A percentile compares a stretch with the other conserved stretches of the same genome.
These are phyloP conservation scores for Phytophthora rubi DNA, from an alignment of 352 stramenopile species.

Conservation along the genomic window DNA sequence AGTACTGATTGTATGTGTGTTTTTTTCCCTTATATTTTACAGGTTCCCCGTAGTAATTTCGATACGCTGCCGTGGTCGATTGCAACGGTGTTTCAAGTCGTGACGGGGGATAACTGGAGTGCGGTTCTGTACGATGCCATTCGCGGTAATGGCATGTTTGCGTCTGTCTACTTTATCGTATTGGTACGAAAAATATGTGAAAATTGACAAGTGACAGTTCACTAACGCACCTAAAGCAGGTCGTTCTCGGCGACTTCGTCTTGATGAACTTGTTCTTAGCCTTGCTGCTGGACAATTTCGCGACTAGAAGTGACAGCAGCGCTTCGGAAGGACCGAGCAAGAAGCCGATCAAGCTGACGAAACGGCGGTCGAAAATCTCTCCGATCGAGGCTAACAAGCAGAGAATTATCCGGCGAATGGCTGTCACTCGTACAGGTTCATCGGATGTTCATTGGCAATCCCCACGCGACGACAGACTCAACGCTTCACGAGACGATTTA, in stretches of 20 bases:
- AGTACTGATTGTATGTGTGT: no score
- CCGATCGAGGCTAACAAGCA: constrained; percentile 19
- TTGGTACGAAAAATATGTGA: constrained; percentile 36
- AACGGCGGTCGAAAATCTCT: constrained; percentile 42
- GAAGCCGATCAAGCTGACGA: constrained; percentile 28
- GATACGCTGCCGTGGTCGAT: constrained; percentile 77
- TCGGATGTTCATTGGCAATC: constrained; percentile 31
- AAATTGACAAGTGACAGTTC: no score
- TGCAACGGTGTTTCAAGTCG: constrained; percentile 91
- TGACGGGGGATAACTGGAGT: constrained; percentile 95
- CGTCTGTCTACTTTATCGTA: constrained; percentile 82
- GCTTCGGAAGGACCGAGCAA: constrained; percentile 10
- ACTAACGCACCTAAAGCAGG: constrained; percentile 31
- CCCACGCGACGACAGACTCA: constrained; percentile 16
- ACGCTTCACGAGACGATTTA: neutral
- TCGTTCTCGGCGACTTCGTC: constrained; percentile 92
- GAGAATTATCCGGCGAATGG: constrained; percentile 6
- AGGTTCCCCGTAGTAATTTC: constrained; percentile 83
- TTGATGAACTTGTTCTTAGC: constrained; percentile 94
- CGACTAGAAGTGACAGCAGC: constrained; percentile 17
- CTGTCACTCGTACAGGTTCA: constrained; percentile 49
- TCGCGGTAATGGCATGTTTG: constrained; percentile 54
- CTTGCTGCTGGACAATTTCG: constrained; percentile 71
- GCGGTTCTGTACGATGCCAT: constrained; percentile 92
- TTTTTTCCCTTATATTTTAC: neutral